Conservation (phyloP, 2,329 filamentous ascomycete genomes). For the Paraphaeosphaeria sporulosa region DNA sequence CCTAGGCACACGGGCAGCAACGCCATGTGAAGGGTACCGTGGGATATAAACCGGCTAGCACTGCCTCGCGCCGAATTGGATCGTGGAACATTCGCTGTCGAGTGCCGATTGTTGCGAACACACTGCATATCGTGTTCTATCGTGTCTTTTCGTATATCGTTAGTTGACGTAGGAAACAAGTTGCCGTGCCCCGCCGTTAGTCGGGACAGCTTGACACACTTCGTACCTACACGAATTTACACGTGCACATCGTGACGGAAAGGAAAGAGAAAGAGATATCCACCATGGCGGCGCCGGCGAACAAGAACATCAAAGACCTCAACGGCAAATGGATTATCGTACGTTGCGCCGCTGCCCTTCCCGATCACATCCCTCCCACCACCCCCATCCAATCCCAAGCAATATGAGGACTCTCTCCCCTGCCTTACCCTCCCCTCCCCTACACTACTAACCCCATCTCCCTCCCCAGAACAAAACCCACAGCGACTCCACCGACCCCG, state of each 20-base stretch:
- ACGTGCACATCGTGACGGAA: neutral
- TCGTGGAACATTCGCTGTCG: no score
- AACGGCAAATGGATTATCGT: slow-evolving; percentile 51
- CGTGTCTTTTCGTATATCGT: neutral
- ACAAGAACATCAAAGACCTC: slow-evolving; percentile 43
- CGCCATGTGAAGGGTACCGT: slow-evolving; percentile 16
- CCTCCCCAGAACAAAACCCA: slow-evolving; percentile 73
- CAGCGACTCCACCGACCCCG: slow-evolving; percentile 72
- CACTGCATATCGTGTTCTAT: neutral
- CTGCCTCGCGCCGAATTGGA: neutral
- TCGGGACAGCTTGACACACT: neutral
- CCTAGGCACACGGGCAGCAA: slow-evolving; percentile 18
- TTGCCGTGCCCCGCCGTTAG: neutral
- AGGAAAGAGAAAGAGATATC: neutral
- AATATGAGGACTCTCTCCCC: no score
- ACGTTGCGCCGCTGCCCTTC: slow-evolving; percentile 12
- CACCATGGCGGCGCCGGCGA: slow-evolving; percentile 49
- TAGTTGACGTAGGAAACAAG: neutral
- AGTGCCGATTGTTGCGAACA: neutral
- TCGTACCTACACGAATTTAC: neutral
- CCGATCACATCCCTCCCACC: neutral
- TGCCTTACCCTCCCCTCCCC: no score
- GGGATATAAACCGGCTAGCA: neutral
- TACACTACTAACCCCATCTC: no score
- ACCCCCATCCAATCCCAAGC: no score